Percentiles rank a stretch among this genome's conserved stretches.
These are phyloP conservation scores for Pythium periplocum DNA, from an alignment of 352 stramenopile genomes.

Conservation along the genomic window DNA sequence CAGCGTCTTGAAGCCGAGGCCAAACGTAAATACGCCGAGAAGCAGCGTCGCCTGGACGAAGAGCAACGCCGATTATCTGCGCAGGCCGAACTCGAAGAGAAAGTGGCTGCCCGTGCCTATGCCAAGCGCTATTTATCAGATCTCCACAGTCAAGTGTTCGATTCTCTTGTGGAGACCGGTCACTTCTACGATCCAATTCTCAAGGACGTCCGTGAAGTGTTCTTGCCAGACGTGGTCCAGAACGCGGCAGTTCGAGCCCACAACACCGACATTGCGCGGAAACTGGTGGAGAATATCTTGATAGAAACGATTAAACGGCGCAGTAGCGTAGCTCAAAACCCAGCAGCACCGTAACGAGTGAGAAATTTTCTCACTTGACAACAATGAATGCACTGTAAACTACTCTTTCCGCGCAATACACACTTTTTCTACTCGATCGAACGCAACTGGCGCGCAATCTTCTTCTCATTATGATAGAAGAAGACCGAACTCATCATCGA, in stretches of 20 bases:
- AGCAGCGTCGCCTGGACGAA: constrained; percentile 80
- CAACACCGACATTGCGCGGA: constrained; percentile 31
- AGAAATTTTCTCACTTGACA: no score
- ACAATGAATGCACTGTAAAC: no score
- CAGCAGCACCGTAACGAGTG: no score
- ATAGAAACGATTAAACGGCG: constrained; percentile 28
- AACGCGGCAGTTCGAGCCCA: constrained; percentile 35
- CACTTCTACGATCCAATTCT: constrained; percentile 89
- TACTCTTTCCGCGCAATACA: no score
- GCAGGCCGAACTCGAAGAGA: constrained; percentile 87
- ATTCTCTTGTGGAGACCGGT: constrained; percentile 77
- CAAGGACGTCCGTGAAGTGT: constrained; percentile 73
- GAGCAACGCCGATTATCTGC: constrained; percentile 65
- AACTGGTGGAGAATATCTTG: constrained; percentile 27
- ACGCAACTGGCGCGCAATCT: no score
- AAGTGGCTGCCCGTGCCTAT: constrained; percentile 87
- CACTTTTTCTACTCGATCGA: no score
- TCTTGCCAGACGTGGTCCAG: constrained; percentile 67
- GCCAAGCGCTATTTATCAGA: constrained; percentile 86
- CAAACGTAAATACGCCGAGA: constrained; percentile 89
- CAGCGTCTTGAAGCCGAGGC: constrained; percentile 92
- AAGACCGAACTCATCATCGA: no score
- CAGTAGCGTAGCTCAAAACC: not conserved
- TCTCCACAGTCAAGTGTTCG: constrained; percentile 86
- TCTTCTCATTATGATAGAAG: no score